Base-by-base conservation (phyloP, 352 stramenopile species). In the Pythium dissotocum region DNA sequence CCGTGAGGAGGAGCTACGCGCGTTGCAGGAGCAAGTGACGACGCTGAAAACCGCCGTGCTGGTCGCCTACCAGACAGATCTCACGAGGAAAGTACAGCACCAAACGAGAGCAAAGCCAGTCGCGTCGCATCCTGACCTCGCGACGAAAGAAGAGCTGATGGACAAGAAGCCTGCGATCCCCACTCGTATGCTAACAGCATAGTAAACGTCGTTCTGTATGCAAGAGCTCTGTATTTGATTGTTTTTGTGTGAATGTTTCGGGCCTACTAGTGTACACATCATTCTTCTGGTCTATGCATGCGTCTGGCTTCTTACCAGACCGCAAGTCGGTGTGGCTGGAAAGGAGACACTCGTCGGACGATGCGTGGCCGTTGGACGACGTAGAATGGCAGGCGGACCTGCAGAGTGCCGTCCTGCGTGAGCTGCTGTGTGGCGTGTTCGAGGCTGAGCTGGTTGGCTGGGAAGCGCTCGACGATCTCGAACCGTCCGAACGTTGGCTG, bases 401-500 rank as follows among this genome's bases (percentile, higher is more conserved):
- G 70, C 57, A 90, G 49, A 3, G 74, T 88, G 26, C 80, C 80
- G 60, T 89, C 72, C 28, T 75, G 70, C 16, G 42, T 55, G 7
- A 90, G 53, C 46, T 82, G 72, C 65, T 88, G 80, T 12, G 79
- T 81, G n/a, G 79, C 78, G 21, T 83, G 69, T 30, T 88, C 75
- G 66, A 89, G 75, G 66, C 79, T 74, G 32, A 87, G 58, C 58
- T 77, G 63, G 44, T 78, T 73, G 49, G 62, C 46, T 35, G 78
- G 78, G 58, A 89, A 80, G 33, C 78, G 77, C 72, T 90, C 75
- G 14, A 55, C 59, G 60, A 91, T 89, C 52, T 89, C 79, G 28
- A 91, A 91, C 63, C 81, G 83, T 32, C 83, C 81, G 44, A 88
- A 90, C 2, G 79, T 88, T 24, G 83, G 79, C 5, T 73, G 53